Percentiles rank a stretch among this genome's conserved stretches.
phyloP scores from a whole-genome alignment of 78 protist species.

The Cavenderia fasciculata region DNA sequence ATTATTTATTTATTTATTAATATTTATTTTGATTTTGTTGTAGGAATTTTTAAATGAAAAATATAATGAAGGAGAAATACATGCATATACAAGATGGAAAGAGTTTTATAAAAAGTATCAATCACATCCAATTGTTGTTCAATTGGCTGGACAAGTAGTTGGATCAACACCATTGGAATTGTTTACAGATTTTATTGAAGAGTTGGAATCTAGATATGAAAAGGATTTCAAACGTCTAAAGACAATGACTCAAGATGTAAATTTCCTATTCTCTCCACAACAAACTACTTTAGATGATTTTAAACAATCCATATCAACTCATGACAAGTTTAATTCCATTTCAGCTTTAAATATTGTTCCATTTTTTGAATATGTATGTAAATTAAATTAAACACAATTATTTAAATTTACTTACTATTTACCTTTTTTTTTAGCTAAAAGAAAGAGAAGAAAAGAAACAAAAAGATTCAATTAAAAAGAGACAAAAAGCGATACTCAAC shows the following conservation, averaged over 20 bases:
- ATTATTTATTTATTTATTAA: not conserved
- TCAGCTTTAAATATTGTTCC: slow-evolving; percentile 16
- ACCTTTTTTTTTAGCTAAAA: not conserved
- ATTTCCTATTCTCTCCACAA: slow-evolving; percentile 23
- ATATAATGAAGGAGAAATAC: slow-evolving; percentile 29
- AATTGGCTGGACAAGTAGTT: not conserved
- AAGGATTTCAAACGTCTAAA: slow-evolving; percentile 28
- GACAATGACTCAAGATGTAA: slow-evolving; percentile 9
- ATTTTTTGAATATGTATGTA: slow-evolving; percentile 50
- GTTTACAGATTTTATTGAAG: slow-evolving; percentile 56
- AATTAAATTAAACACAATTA: not conserved
- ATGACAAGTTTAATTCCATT: slow-evolving; percentile 13
- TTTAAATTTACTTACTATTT: not conserved
- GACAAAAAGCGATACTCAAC: not conserved
- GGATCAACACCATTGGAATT: slow-evolving; percentile 65
- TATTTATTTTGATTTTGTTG: not conserved
- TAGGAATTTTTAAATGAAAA: slow-evolving; percentile 22
- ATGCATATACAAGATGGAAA: slow-evolving; percentile 54
- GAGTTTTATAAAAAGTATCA: not conserved
- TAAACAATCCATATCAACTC: slow-evolving; percentile 11
- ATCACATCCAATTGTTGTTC: not conserved
- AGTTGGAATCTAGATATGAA: slow-evolving; percentile 29
- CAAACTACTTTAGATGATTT: slow-evolving; percentile 38
- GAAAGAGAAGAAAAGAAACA: slow-evolving; percentile 41
- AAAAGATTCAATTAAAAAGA: slow-evolving; percentile 12